Evolutionary conservation across 352 stramenopile genomes (phyloP).

Genomic region (Phytophthora multivora): DNA sequence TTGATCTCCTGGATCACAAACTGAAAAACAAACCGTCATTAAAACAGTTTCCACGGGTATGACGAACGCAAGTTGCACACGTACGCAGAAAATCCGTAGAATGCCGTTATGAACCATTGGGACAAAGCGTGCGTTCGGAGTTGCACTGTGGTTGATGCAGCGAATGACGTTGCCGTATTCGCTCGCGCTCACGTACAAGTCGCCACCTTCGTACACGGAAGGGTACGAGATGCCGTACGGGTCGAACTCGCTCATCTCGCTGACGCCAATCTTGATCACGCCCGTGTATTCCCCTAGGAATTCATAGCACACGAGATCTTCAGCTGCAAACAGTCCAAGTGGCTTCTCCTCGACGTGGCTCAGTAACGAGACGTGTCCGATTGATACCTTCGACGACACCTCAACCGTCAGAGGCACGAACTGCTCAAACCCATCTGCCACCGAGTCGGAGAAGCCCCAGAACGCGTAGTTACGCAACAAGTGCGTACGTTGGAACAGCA

Average conservation of each 20-base stretch:
- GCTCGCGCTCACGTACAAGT: slow-evolving; percentile 69
- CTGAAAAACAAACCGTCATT: slow-evolving; percentile 32
- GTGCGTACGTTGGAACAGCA: slow-evolving; percentile 70
- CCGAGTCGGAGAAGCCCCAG: slow-evolving; percentile 68
- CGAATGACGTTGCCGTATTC: slow-evolving; percentile 81
- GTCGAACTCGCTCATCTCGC: slow-evolving; percentile 50
- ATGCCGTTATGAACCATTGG: slow-evolving; percentile 70
- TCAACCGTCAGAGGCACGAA: slow-evolving; percentile 35
- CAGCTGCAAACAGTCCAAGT: slow-evolving; percentile 66
- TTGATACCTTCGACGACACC: slow-evolving; percentile 54
- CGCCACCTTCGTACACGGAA: slow-evolving; percentile 65
- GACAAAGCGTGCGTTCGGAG: slow-evolving; percentile 64
- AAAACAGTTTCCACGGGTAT: background rate
- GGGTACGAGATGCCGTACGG: slow-evolving; percentile 76
- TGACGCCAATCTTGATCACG: slow-evolving; percentile 57
- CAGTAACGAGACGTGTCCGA: slow-evolving; percentile 60
- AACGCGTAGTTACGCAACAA: slow-evolving; percentile 82
- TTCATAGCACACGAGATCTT: slow-evolving; percentile 43
- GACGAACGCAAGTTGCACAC: slow-evolving; percentile 9
- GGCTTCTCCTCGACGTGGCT: slow-evolving; percentile 49
- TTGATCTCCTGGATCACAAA: slow-evolving; percentile 56
- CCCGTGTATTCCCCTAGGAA: slow-evolving; percentile 77
- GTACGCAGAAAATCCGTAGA: slow-evolving; percentile 79
- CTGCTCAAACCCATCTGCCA: slow-evolving; percentile 54
- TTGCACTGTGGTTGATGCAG: slow-evolving; percentile 78